Conservation (phyloP, 306 rosid genomes). For the Inga leiocalycina region DNA sequence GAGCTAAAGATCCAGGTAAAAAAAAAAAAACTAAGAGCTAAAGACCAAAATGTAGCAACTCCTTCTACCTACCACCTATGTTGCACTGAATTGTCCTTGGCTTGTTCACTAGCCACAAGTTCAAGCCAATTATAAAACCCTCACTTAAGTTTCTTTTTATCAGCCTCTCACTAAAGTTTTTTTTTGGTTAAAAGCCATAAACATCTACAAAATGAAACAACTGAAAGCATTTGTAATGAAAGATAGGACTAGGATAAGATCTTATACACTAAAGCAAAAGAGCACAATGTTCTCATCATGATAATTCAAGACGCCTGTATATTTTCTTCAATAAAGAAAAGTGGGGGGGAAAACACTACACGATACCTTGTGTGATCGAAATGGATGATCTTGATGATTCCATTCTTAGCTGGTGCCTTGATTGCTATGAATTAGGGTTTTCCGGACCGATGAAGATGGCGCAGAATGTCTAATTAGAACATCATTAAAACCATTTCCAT, state of each 20-base stretch:
- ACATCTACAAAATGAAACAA: not conserved
- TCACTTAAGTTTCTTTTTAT: not conserved
- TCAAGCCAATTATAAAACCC: not conserved
- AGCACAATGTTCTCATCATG: not conserved
- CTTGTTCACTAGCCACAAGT: slow-evolving; percentile 24
- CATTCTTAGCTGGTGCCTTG: not conserved
- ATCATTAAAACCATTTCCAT: not conserved
- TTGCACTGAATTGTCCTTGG: slow-evolving; percentile 22
- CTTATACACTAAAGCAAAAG: not conserved
- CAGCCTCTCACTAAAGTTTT: not conserved
- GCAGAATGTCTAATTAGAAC: not conserved
- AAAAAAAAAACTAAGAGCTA: slow-evolving; percentile 15
- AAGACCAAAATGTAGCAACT: not conserved
- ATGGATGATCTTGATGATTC: not conserved
- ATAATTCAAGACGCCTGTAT: not conserved
- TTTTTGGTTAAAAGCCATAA: not conserved
- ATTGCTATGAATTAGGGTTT: not conserved
- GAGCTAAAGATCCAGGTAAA: slow-evolving; percentile 21
- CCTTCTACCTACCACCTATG: not conserved
- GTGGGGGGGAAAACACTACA: not conserved
- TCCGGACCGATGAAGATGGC: not conserved
- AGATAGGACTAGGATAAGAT: not conserved
- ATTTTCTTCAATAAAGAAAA: not conserved
- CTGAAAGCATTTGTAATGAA: not conserved
- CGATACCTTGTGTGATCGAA: not conserved